Evolutionary conservation across 2,329 filamentous ascomycete genomes (phyloP), one percentile per base, ranked within the genome.

Genomic region (Cercospora canescens): DNA sequence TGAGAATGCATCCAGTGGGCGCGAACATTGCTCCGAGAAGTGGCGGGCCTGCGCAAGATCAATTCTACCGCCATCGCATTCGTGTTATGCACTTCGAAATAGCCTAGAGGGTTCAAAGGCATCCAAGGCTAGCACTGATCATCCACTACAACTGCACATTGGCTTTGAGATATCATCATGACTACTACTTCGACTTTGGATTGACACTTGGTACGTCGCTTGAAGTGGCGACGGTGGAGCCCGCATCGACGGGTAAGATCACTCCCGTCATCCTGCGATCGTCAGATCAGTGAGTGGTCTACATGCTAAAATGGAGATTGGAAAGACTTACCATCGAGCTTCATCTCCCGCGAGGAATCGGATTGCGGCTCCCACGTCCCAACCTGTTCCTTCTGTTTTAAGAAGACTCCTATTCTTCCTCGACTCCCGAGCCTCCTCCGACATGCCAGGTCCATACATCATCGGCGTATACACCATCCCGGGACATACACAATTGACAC

Each of bases 401-500:
- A 86, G 73, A 14, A 86, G 70, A 73, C 82, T 85, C 54, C 83
- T 74, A 60, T 83, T 82, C 67, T 80, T 81, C 18, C 85, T 76
- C 12, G 82, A 80, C 67, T 83, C 81, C 54, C 84, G 75, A 2
- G 80, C 82, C 64, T 84, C 82, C 3, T 83, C 79, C 3, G 73
- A 81, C 84, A 86, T 86, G 0, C 83, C 82, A 2, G 75, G 73
- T 0, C 78, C 79, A 65, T 83, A 85, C 81, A 85, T 85, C 83
- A 86, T 85, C 0, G 85, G 84, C 1, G 84, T 86, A 67, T 85
- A 86, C 1, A 86, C 76, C 84, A 86, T 81, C 3, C 71, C 83
- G 0, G 84, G 84, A 72, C 83, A 86, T 6, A 86, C 83, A 69
- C 85, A 86, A 66, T 87, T 86, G 2, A 86, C 84, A 14, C 84